Conservation (phyloP, 2,329 filamentous ascomycete genomes). For the Sporothrix variecibatus region DNA sequence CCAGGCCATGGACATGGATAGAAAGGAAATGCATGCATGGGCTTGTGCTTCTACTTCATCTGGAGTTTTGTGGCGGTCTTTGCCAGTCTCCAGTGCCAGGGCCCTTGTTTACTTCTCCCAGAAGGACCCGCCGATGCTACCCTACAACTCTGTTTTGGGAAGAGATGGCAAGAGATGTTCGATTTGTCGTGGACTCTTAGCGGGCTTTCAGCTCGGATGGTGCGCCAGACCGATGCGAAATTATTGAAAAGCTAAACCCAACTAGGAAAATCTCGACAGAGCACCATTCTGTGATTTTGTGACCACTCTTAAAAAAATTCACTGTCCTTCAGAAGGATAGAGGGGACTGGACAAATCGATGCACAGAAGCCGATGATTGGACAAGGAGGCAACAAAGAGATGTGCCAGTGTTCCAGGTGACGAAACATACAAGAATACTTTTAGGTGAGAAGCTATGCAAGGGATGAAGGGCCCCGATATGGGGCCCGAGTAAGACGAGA, state of each 20-base stretch:
- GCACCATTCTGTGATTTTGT: not conserved
- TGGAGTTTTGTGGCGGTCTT: not conserved
- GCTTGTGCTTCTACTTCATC: not conserved
- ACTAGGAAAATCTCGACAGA: not conserved
- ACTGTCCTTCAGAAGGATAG: too few relatives aligned
- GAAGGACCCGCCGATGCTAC: not conserved
- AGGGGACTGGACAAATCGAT: not conserved
- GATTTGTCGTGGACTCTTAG: not conserved
- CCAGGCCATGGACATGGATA: not conserved
- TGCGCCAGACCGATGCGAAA: constrained; percentile 16
- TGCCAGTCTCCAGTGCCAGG: not conserved
- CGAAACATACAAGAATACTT: not conserved
- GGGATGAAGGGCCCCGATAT: not conserved
- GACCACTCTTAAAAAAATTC: not conserved
- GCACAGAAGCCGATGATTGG: not conserved
- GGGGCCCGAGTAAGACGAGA: not conserved
- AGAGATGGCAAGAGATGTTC: not conserved
- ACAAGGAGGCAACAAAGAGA: not conserved
- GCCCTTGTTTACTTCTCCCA: not conserved
- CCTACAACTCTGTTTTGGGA: not conserved
- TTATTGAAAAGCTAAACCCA: constrained; percentile 15
- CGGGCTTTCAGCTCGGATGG: constrained; percentile 6
- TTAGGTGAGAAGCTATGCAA: not conserved
- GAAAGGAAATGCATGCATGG: not conserved
- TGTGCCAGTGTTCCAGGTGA: not conserved